Evolutionary conservation across 1,139 yeast genomes (phyloP).

Genomic region (Kodamaea anthophila): DNA sequence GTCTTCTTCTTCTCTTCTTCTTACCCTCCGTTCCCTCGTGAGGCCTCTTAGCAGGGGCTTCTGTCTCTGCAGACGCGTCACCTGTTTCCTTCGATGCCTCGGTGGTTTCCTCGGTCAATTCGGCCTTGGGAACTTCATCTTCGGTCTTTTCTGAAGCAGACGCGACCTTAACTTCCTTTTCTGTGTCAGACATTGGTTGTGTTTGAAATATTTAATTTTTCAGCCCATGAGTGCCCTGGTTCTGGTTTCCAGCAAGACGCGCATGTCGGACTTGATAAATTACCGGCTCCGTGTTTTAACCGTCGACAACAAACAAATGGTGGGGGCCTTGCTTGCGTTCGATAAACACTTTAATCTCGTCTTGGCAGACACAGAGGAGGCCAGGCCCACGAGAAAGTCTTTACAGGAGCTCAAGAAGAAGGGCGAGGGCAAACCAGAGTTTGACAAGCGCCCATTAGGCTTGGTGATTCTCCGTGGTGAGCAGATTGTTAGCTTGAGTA

Average conservation of each 20-base stretch:
- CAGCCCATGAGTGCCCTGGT: background rate
- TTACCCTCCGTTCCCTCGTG: slow-evolving; percentile 20
- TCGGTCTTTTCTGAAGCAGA: background rate
- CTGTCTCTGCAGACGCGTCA: slow-evolving; percentile 5
- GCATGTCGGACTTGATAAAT: slow-evolving; percentile 64
- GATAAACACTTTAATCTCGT: slow-evolving; percentile 89
- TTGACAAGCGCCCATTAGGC: slow-evolving; percentile 68
- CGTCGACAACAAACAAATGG: slow-evolving; percentile 65
- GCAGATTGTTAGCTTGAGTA: slow-evolving; percentile 73
- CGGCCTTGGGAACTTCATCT: slow-evolving; percentile 3
- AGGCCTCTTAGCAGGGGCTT: slow-evolving; percentile 16
- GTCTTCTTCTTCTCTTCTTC: slow-evolving; percentile 36
- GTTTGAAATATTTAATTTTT: too few relatives aligned
- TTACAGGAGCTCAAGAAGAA: slow-evolving; percentile 31
- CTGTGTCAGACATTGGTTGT: too few relatives aligned
- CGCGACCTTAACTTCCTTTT: background rate
- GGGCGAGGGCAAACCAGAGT: slow-evolving; percentile 25
- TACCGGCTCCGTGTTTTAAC: slow-evolving; percentile 70
- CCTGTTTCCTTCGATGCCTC: slow-evolving; percentile 7
- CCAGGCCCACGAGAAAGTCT: slow-evolving; percentile 64
- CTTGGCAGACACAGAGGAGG: slow-evolving; percentile 78
- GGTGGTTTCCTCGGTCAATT: slow-evolving; percentile 4
- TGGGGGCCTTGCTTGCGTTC: slow-evolving; percentile 81
- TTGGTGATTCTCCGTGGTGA: slow-evolving; percentile 84
- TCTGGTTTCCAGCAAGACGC: slow-evolving; percentile 39